These are phyloP conservation scores for Zychaea mexicana DNA, from an alignment of 371 early-diverging fungal genomes.

Conservation along the genomic window DNA sequence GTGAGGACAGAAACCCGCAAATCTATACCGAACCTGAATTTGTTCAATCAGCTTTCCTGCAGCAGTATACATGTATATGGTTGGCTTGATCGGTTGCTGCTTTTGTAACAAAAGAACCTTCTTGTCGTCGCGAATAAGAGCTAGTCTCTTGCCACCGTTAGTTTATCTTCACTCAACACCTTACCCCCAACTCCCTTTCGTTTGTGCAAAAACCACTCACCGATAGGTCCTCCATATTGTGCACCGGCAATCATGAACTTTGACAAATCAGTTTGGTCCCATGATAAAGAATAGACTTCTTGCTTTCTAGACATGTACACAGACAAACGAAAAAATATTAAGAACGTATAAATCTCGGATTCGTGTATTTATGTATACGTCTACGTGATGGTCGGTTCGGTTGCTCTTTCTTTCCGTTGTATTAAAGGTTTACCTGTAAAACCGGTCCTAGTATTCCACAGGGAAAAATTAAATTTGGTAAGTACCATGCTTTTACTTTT, in stretches of 20 bases:
- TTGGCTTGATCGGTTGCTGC: conserved; percentile 75
- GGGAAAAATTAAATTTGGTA: background rate
- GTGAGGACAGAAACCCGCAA: too few relatives aligned
- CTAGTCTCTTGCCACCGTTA: background rate
- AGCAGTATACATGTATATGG: conserved; percentile 83
- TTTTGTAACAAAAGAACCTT: conserved; percentile 76
- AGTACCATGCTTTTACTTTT: too few relatives aligned
- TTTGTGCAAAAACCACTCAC: conserved; percentile 43
- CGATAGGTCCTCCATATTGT: conserved; percentile 92
- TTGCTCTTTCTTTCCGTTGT: too few relatives aligned
- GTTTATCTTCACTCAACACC: too few relatives aligned
- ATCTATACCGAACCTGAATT: conserved; percentile 63
- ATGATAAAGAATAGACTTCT: conserved; percentile 83
- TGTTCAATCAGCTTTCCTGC: conserved; percentile 85
- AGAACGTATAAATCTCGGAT: background rate
- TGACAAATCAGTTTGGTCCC: conserved; percentile 85
- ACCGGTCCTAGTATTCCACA: conserved; percentile 39
- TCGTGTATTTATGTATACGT: background rate
- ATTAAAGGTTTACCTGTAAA: conserved; percentile 53
- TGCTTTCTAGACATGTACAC: conserved; percentile 61
- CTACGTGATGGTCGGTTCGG: background rate
- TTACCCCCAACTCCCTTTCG: too few relatives aligned
- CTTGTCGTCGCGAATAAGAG: conserved; percentile 81
- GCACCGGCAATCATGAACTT: conserved; percentile 84
- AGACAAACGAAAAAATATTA: background rate